A percentile compares a stretch with the other conserved stretches of the same genome.
phyloP scores from a whole-genome alignment of 1,284 basidiomycete genomes.

The Takashimella koratensis region DNA sequence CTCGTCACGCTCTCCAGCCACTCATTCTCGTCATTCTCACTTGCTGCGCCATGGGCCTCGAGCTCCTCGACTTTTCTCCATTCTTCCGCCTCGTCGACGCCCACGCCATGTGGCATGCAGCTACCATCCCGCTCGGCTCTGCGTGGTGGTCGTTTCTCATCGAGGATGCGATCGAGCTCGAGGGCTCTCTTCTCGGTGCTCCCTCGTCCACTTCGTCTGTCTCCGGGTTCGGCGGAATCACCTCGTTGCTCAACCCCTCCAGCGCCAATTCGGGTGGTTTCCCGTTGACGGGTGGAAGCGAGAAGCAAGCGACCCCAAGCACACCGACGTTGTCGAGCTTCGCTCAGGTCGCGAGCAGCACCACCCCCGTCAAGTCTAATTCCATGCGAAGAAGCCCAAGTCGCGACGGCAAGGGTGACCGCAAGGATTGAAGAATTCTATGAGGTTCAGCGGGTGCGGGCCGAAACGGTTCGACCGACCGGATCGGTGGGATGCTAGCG shows the following conservation, averaged over 20 bases:
- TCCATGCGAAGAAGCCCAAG: background rate
- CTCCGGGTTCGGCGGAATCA: background rate
- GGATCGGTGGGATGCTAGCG: too few species aligned
- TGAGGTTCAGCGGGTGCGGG: too few species aligned
- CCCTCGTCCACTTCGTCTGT: background rate
- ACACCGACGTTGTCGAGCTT: background rate
- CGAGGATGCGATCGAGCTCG: constrained; percentile 33
- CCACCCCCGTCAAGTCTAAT: background rate
- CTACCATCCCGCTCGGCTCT: constrained; percentile 72
- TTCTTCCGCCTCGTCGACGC: constrained; percentile 76
- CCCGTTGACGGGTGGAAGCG: background rate
- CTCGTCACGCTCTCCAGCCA: constrained; percentile 54
- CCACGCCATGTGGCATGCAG: constrained; percentile 89
- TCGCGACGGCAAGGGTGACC: background rate
- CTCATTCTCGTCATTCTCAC: constrained; percentile 65
- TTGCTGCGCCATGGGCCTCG: constrained; percentile 72
- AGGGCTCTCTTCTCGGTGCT: constrained; percentile 17
- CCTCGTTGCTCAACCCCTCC: background rate
- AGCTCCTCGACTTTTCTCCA: constrained; percentile 91
- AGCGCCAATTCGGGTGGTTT: background rate
- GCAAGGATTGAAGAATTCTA: background rate
- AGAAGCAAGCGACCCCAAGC: background rate
- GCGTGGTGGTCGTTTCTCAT: constrained; percentile 75
- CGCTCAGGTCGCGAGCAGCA: background rate
- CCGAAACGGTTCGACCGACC: too few species aligned